These are phyloP conservation scores for Crepidotus variabilis DNA, from an alignment of 768 basidiomycete genomes.

Conservation along the genomic window DNA sequence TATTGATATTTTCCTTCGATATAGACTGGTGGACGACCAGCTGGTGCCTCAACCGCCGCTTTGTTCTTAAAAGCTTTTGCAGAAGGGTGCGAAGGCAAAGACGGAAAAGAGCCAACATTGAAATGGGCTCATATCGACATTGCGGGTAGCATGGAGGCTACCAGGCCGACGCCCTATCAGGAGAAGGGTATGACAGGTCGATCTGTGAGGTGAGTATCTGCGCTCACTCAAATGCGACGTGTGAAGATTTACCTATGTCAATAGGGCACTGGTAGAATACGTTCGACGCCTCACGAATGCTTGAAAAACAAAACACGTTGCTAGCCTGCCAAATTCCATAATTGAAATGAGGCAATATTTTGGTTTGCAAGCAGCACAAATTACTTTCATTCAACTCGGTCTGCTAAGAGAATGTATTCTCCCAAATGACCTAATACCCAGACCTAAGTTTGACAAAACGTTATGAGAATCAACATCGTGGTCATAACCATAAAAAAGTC, in stretches of 20 bases:
- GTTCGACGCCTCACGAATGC: constrained; percentile 30
- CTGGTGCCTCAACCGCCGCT: constrained; percentile 77
- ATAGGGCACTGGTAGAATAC: constrained; percentile 37
- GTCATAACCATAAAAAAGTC: too few species aligned
- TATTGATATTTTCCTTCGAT: background rate
- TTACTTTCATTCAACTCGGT: too few species aligned
- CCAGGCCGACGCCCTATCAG: constrained; percentile 55
- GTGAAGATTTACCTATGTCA: background rate
- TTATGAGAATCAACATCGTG: too few species aligned
- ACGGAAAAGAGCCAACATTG: constrained; percentile 49
- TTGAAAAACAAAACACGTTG: too few species aligned
- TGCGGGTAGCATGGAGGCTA: constrained; percentile 71
- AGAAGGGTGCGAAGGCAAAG: constrained; percentile 63
- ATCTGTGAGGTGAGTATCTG: constrained; percentile 58
- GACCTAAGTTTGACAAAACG: too few species aligned
- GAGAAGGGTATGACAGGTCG: constrained; percentile 79
- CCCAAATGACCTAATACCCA: too few species aligned
- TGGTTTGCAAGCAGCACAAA: too few species aligned
- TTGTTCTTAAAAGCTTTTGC: constrained; percentile 85
- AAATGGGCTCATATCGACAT: constrained; percentile 91
- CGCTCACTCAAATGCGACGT: background rate
- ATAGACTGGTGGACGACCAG: constrained; percentile 70
- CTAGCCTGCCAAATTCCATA: too few species aligned
- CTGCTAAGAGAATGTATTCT: too few species aligned
- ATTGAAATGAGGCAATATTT: too few species aligned